Conservation (phyloP, 2,329 filamentous ascomycete genomes). For the Monosporascus sp. region DNA sequence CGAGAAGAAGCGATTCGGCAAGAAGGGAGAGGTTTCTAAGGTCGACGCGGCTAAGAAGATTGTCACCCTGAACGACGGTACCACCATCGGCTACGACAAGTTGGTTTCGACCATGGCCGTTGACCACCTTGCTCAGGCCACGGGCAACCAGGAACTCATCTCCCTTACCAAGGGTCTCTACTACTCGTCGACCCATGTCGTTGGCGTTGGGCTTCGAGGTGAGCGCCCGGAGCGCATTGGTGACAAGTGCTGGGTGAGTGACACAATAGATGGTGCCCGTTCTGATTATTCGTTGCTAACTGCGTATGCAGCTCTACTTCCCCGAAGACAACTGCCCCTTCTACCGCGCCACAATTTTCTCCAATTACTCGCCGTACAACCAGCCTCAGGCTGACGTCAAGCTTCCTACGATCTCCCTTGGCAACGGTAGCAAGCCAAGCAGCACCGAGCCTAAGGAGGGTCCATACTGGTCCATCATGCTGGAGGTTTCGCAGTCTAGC, state of each 20-base stretch:
- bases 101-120: constrained; percentile 95
- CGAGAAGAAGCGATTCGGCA: constrained; percentile 87
- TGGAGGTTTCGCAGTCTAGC: constrained; percentile 92
- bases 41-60: constrained; percentile 82
- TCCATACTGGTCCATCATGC: constrained; percentile 99
- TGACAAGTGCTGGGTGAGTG: constrained; percentile 92
- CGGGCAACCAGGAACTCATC: constrained; percentile 82
- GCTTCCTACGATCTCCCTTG: constrained; percentile 80
- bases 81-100: constrained; percentile 84
- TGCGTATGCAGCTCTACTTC: constrained; percentile 72
- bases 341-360: constrained; percentile 99
- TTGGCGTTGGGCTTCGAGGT: constrained; percentile 92
- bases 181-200: constrained; percentile 96
- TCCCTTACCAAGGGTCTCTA: constrained; percentile 83
- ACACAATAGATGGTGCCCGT: background rate
- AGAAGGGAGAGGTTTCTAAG: constrained; percentile 76
- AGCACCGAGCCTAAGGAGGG: constrained; percentile 73
- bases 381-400: constrained; percentile 79
- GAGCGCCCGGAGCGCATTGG: constrained; percentile 90
- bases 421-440: constrained; percentile 74
- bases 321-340: constrained; percentile 98
- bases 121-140: constrained; percentile 78
- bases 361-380: constrained; percentile 99
- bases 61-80: constrained; percentile 78
- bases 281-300: constrained; percentile 6